phyloP scores from a whole-genome alignment of 371 early-diverging fungal species.

The Mucor indicus region DNA sequence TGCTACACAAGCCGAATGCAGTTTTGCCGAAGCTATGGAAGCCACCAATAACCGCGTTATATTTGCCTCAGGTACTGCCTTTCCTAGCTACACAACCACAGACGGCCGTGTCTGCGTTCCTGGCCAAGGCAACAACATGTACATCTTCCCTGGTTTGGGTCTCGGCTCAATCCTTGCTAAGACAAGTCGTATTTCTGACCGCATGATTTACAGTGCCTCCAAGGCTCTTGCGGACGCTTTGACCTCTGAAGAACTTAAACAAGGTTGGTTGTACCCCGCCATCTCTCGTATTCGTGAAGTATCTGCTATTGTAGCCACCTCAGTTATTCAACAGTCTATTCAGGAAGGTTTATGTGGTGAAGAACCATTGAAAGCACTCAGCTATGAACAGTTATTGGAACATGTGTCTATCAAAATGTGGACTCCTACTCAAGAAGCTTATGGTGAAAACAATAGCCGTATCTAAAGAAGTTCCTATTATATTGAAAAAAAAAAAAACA shows the following conservation, averaged over 20 bases:
- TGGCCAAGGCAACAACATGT: constrained; percentile 91
- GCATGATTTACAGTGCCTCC: constrained; percentile 77
- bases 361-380: too few species aligned
- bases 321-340: too few species aligned
- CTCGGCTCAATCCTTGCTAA: constrained; percentile 77
- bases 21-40: constrained; percentile 85
- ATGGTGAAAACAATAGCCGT: too few species aligned
- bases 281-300: constrained; percentile 82
- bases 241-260: constrained; percentile 59
- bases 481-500: too few species aligned
- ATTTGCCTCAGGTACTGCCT: constrained; percentile 92
- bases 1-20: constrained; percentile 84
- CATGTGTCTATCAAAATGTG: too few species aligned
- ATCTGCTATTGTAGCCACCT: constrained; percentile 75
- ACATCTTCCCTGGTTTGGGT: constrained; percentile 88
- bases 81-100: constrained; percentile 70
- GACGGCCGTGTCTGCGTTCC: constrained; percentile 57
- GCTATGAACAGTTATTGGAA: too few species aligned
- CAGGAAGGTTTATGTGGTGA: too few species aligned
- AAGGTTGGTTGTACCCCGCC: constrained; percentile 76
- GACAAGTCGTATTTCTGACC: constrained; percentile 70
- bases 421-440: too few species aligned
- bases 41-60: constrained; percentile 76
- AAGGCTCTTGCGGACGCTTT: constrained; percentile 79
- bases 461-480: too few species aligned